A percentile compares a stretch with the other conserved stretches of the same genome.
These are phyloP conservation scores for Parietaria judaica DNA, from an alignment of 306 rosid species.

Conservation along the genomic window DNA sequence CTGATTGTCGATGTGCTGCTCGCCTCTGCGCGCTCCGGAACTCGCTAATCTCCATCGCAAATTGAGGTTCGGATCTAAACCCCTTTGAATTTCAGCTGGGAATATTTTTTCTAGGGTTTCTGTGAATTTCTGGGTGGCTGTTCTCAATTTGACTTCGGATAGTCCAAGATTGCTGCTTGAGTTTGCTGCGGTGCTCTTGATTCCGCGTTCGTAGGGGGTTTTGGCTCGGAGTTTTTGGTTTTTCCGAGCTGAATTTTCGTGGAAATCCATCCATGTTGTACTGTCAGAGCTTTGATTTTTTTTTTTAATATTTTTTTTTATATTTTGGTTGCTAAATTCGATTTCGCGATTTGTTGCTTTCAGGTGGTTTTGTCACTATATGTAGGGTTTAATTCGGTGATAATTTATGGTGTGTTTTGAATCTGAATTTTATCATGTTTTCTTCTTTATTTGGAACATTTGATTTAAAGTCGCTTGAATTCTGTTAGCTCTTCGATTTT, in stretches of 20 bases:
- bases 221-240: neutral
- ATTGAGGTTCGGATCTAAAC: conserved; percentile 28
- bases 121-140: conserved; percentile 1
- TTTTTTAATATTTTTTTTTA: neutral
- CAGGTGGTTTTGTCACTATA: neutral
- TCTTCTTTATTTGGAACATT: conserved; percentile 20
- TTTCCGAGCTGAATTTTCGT: neutral
- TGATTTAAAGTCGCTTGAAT: neutral
- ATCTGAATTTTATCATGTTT: conserved; percentile 16
- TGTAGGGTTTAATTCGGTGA: neutral
- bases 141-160: neutral
- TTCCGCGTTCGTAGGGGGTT: conserved; percentile 4
- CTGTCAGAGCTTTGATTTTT: neutral
- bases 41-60: conserved; percentile 21
- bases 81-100: neutral
- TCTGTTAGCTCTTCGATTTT: no score
- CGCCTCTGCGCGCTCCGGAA: conserved; percentile 33
- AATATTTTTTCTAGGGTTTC: conserved; percentile 10
- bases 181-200: neutral
- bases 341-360: no score
- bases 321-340: no score
- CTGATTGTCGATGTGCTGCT: conserved; percentile 22
- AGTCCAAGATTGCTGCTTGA: neutral
- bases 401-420: neutral
- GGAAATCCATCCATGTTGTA: neutral